Percentiles rank a stretch among this genome's conserved stretches.
These are phyloP conservation scores for Termitomyces sp. DNA, from an alignment of 768 basidiomycete species.

Conservation along the genomic window DNA sequence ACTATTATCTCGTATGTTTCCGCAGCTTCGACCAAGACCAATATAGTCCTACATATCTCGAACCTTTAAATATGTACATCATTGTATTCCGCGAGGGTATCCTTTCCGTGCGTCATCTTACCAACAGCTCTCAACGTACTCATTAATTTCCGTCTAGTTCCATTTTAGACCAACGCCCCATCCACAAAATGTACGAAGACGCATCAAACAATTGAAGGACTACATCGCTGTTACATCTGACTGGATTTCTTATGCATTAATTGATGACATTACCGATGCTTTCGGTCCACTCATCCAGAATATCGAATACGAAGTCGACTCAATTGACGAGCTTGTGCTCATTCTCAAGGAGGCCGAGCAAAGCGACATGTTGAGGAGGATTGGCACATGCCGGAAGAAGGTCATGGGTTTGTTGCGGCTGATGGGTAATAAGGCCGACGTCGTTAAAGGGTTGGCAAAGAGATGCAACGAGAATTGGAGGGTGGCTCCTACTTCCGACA, in stretches of 20 bases:
- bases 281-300: slow-evolving; percentile 98
- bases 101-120: slow-evolving; percentile 65
- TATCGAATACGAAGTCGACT: slow-evolving; percentile 99
- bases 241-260: slow-evolving; percentile 99
- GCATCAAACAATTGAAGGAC: slow-evolving; percentile 98
- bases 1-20: slow-evolving; percentile 99
- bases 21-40: slow-evolving; percentile 98
- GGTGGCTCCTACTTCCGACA: slow-evolving; percentile 95
- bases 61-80: slow-evolving; percentile 99
- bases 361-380: slow-evolving; percentile 95
- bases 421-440: slow-evolving; percentile 99
- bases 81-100: slow-evolving; percentile 98
- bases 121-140: not conserved
- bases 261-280: slow-evolving; percentile 99
- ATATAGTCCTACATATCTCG: slow-evolving; percentile 94
- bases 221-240: slow-evolving; percentile 98
- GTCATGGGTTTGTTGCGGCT: slow-evolving; percentile 95
- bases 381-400: slow-evolving; percentile 98
- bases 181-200: slow-evolving; percentile 94
- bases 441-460: slow-evolving; percentile 97
- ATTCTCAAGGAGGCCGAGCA: slow-evolving; percentile 95
- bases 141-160: slow-evolving; percentile 49
- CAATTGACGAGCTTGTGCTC: slow-evolving; percentile 95
- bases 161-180: slow-evolving; percentile 97
- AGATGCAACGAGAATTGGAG: slow-evolving; percentile 99